These are phyloP conservation scores for Thymus quinquecostatus DNA, from an alignment of 257 asterid genomes.

Conservation along the genomic window DNA sequence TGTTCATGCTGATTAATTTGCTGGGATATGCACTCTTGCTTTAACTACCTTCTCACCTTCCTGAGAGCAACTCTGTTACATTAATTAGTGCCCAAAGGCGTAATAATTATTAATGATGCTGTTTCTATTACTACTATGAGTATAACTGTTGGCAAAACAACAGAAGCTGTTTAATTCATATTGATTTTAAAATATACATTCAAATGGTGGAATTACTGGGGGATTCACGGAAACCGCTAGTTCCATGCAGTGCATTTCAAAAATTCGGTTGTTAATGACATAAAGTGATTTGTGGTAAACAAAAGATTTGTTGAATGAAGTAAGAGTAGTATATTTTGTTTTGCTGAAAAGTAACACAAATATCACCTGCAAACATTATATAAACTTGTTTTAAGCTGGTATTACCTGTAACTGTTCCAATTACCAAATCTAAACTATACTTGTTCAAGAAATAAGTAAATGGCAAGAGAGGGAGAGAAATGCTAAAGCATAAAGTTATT, in stretches of 20 bases:
- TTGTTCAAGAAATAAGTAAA: not conserved
- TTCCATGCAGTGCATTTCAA: not conserved
- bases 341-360: not conserved
- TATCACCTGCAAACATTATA: not conserved
- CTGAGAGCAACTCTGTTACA: not conserved
- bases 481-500: slow-evolving; percentile 7
- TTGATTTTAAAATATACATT: not conserved
- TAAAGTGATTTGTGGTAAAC: not conserved
- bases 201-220: not conserved
- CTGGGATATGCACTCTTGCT: not conserved
- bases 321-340: not conserved
- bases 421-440: not conserved
- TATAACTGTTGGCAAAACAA: slow-evolving; percentile 2
- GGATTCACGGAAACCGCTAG: not conserved
- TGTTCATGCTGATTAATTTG: slow-evolving; percentile 7
- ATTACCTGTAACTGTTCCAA: not conserved
- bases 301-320: not conserved
- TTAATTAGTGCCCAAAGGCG: not conserved
- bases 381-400: not conserved
- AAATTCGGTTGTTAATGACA: not conserved
- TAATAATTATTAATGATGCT: not conserved
- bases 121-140: not conserved
- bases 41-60: slow-evolving; percentile 13
- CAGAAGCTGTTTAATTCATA: not conserved
- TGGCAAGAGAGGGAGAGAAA: not conserved